Conservation (phyloP, 2,329 filamentous ascomycete species). For the Cladosporium sp. region DNA sequence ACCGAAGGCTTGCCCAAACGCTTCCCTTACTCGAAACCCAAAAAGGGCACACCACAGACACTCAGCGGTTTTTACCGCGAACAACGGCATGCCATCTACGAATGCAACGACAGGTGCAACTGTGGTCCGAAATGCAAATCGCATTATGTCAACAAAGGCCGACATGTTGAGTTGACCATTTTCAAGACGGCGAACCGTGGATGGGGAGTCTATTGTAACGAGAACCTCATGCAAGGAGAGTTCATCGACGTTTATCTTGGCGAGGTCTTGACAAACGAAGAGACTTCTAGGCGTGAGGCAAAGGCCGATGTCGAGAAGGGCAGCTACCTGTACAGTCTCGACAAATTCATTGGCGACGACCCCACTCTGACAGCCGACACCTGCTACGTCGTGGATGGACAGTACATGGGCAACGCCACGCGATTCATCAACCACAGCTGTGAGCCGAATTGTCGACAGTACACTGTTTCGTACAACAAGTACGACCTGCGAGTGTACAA, state of each 20-base stretch:
- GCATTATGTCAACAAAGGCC: constrained; percentile 69
- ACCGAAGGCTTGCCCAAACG: constrained; percentile 39
- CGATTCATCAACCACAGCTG: constrained; percentile 83
- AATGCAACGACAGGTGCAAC: constrained; percentile 69
- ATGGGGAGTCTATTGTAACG: constrained; percentile 68
- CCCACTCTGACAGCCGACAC: constrained; percentile 34
- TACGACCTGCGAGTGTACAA: constrained; percentile 72
- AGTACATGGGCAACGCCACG: constrained; percentile 72
- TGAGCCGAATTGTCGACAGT: constrained; percentile 73
- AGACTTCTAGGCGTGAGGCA: constrained; percentile 63
- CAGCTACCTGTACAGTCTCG: constrained; percentile 74
- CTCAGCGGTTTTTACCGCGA: constrained; percentile 39
- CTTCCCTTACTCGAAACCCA: constrained; percentile 58
- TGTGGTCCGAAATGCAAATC: constrained; percentile 67
- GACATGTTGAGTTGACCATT: constrained; percentile 68
- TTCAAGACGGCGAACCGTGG: constrained; percentile 71
- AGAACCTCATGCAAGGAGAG: constrained; percentile 65
- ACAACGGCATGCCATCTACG: constrained; percentile 60
- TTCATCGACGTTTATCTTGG: constrained; percentile 79
- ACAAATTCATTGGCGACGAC: constrained; percentile 63
- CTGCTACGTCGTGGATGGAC: constrained; percentile 56
- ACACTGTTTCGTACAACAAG: constrained; percentile 73
- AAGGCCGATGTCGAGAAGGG: constrained; percentile 59
- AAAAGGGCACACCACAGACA: constrained; percentile 22
- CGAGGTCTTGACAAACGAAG: constrained; percentile 45